Conservation (phyloP, 2,329 filamentous ascomycete species). For the Zymoseptoria crescenta region DNA sequence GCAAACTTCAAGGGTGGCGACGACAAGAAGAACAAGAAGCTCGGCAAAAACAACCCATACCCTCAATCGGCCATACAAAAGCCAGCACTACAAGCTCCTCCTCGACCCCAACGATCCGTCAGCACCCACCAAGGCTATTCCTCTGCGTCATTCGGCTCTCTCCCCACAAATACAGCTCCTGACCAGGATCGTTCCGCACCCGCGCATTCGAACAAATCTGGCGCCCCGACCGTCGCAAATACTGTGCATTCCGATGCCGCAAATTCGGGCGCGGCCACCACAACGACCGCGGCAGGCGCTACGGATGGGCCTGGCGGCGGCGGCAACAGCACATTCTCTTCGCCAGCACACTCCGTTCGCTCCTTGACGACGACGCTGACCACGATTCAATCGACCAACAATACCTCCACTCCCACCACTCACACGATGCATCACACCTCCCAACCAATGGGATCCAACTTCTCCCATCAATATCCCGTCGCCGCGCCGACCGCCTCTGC, state of each 20-base stretch:
- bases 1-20: conserved; percentile 75
- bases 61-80: conserved; percentile 55
- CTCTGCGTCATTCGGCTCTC: conserved; percentile 48
- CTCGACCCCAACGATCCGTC: background rate
- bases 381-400: conserved; percentile 69
- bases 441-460: conserved; percentile 38
- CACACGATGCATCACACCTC: conserved; percentile 23
- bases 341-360: conserved; percentile 69
- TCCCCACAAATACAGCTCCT: conserved; percentile 30
- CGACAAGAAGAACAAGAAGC: conserved; percentile 35
- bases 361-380: conserved; percentile 78
- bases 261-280: conserved; percentile 74
- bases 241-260: conserved; percentile 65
- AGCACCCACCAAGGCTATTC: background rate
- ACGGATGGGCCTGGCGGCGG: conserved; percentile 55
- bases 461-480: conserved; percentile 50
- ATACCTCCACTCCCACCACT: conserved; percentile 23
- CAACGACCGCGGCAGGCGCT: conserved; percentile 58
- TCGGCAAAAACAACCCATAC: conserved; percentile 78
- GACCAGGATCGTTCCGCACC: conserved; percentile 52
- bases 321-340: conserved; percentile 67
- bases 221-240: conserved; percentile 71
- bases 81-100: background rate
- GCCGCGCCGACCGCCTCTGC: conserved; percentile 59
- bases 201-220: conserved; percentile 60